Evolutionary conservation across 2,329 filamentous ascomycete genomes (phyloP).

Genomic region (Colletotrichum echinochloae): DNA sequence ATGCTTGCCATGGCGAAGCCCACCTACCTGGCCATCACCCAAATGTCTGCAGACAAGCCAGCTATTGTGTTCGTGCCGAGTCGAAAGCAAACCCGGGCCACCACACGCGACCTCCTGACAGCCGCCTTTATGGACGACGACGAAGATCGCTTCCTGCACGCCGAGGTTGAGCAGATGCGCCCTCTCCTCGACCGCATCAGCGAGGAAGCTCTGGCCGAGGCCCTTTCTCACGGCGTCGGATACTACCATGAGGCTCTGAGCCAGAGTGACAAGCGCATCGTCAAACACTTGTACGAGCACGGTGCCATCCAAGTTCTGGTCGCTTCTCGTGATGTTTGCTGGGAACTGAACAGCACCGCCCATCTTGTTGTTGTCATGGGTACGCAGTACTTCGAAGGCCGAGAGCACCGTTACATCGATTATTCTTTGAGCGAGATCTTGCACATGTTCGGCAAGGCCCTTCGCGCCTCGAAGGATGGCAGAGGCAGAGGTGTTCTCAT

Average conservation of each 20-base stretch:
- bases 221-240: slow-evolving; percentile 91
- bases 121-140: slow-evolving; percentile 90
- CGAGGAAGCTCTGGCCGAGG: slow-evolving; percentile 88
- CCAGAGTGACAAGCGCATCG: slow-evolving; percentile 90
- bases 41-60: slow-evolving; percentile 89
- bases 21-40: slow-evolving; percentile 87
- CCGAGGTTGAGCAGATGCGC: slow-evolving; percentile 82
- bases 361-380: slow-evolving; percentile 97
- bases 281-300: slow-evolving; percentile 89
- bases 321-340: slow-evolving; percentile 87
- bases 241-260: slow-evolving; percentile 97
- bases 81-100: slow-evolving; percentile 90
- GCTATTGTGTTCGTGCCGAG: slow-evolving; percentile 92
- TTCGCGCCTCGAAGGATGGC: slow-evolving; percentile 82
- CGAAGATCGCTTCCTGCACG: slow-evolving; percentile 92
- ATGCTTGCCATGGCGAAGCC: slow-evolving; percentile 99
- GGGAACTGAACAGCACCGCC: slow-evolving; percentile 90
- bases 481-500: slow-evolving; percentile 93
- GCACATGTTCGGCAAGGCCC: slow-evolving; percentile 97
- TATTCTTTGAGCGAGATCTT: slow-evolving; percentile 94
- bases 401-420: slow-evolving; percentile 96
- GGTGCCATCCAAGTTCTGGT: slow-evolving; percentile 89
- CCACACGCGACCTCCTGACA: slow-evolving; percentile 87
- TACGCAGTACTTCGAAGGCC: slow-evolving; percentile 96
- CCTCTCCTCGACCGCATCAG: slow-evolving; percentile 86